Evolutionary conservation across 2,329 filamentous ascomycete species (phyloP), one percentile per base, ranked within the genome.

Genomic region (Colletotrichum sp.): DNA sequence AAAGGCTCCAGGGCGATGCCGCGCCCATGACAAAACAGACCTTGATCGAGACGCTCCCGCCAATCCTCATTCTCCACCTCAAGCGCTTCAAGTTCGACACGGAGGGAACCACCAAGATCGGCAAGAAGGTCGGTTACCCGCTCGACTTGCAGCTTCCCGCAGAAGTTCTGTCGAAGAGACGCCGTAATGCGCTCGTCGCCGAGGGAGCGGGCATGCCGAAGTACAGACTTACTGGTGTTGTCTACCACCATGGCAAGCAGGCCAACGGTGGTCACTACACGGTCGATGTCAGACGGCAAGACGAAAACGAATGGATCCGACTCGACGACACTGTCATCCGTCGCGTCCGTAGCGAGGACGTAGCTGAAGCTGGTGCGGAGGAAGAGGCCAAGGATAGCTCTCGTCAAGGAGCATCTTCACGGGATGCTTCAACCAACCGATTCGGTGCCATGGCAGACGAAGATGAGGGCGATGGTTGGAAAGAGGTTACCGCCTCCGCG

Each of bases 31-130:
- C 94, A 36, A 99, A 98, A 85, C 97, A 98, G 82, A 93, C 98
- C 4, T 95, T 97, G 78, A 98, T 99, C 76, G 96, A 98, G 79
- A 94, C 92, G 2, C 87, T 98, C 18, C 97, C 97, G 1, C 95
- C 95, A 1, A 94, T 98, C 6, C 90, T 99, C 15, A 98, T 98
- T 68, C 89, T 99, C 11, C 97, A 99, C 81, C 89, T 99, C 55
- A 99, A 99, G 86, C 95, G 97, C 58, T 99, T 99, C 88, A 95
- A 98, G 79, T 98, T 98, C 79, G 95, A 98, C 79, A 94, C 92
- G 75, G 91, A 93, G 72, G 95, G 95, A 29, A 98, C 95, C 1
- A 93, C 98, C 80, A 99, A 99, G 87, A 98, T 98, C 76, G 98
- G 96, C 95, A 99, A 98, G 87, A 98, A 96, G 86, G 89, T 99